Base-by-base conservation (phyloP, 176 grass and related monocot genomes). In the Triticum aestivum region DNA sequence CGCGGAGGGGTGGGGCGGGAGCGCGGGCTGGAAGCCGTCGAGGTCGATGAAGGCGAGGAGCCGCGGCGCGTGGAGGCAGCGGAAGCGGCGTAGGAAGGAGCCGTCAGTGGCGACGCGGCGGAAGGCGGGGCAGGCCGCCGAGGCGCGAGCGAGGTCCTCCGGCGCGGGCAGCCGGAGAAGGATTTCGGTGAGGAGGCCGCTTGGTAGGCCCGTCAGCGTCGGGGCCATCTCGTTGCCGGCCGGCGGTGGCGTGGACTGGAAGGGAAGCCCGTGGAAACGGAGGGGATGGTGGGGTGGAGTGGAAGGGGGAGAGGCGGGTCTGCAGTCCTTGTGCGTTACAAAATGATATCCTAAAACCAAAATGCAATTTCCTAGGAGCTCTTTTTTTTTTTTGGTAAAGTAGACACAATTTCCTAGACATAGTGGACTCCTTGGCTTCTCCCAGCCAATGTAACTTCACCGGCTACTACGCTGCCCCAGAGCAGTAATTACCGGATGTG, bases 1-100 rank as follows among this genome's bases (percentile, higher is more conserved):
- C n/a, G 78, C 34, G 26, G 83, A 44, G 26, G 88, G 62, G 83
- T 89, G 69, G 30, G 76, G 82, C 15, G 68, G 77, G 6, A 49
- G 26, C 7, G 83, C 83, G 0, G 62, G 62, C 61, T 70, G 68
- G 68, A 70, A n/a, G 1, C 68, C 68, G 34, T n/a, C 34, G 9
- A 2, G 8, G 68, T 70, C 68, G 68, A 38, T 2, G 2, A 68
- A 68, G 65, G 30, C 65, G 2, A 68, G 65, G 14, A 68, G 15
- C 14, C 3, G 65, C 65, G 29, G 65, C 15, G 32, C 30, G 14
- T 68, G 65, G 65, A 68, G 29, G 65, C 65, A 30, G 65, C 65
- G 34, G 34, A 21, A 70, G 18, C 34, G 18, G 9, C 68, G 68
- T 8, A 70, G 33, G 68, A 70, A 70, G 68, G 68, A 0, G 9